Percentiles rank a stretch among this genome's conserved stretches.
phyloP scores from a whole-genome alignment of 2,329 filamentous ascomycete species.

The Aureobasidium melanogenum region DNA sequence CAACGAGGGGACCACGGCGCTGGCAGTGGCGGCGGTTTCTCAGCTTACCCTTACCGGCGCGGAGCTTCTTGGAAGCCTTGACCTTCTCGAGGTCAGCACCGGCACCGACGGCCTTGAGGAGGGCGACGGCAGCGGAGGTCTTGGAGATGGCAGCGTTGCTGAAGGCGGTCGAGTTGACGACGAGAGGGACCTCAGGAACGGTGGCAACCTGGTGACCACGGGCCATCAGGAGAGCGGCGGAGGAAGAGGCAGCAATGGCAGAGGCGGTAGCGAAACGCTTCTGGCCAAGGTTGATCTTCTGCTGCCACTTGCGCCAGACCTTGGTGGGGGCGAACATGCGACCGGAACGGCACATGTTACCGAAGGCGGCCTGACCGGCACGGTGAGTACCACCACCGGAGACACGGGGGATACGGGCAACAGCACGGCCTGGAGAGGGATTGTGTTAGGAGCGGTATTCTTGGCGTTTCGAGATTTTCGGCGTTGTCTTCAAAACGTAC shows the following conservation, averaged over 20 bases:
- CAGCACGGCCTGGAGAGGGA: conserved; percentile 70
- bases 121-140: conserved; percentile 77
- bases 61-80: conserved; percentile 91
- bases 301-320: conserved; percentile 99
- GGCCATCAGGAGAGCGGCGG: conserved; percentile 87
- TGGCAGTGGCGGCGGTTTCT: conserved; percentile 93
- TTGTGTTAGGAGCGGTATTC: conserved; percentile 13
- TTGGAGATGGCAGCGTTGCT: conserved; percentile 70
- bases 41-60: conserved; percentile 98
- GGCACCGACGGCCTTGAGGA: conserved; percentile 87
- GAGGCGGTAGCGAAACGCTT: conserved; percentile 98
- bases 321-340: conserved; percentile 99
- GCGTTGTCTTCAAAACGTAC: conserved; percentile 40
- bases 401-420: conserved; percentile 99
- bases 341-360: conserved; percentile 99
- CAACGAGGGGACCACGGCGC: conserved; percentile 92
- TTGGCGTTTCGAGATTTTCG: conserved; percentile 10
- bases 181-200: conserved; percentile 93
- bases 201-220: conserved; percentile 91
- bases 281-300: conserved; percentile 99
- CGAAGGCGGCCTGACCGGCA: conserved; percentile 98
- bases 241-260: conserved; percentile 91
- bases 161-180: conserved; percentile 86
- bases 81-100: conserved; percentile 90
- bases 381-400: conserved; percentile 99